phyloP scores from a whole-genome alignment of 2,329 filamentous ascomycete genomes.

The Corynespora cassiicola region DNA sequence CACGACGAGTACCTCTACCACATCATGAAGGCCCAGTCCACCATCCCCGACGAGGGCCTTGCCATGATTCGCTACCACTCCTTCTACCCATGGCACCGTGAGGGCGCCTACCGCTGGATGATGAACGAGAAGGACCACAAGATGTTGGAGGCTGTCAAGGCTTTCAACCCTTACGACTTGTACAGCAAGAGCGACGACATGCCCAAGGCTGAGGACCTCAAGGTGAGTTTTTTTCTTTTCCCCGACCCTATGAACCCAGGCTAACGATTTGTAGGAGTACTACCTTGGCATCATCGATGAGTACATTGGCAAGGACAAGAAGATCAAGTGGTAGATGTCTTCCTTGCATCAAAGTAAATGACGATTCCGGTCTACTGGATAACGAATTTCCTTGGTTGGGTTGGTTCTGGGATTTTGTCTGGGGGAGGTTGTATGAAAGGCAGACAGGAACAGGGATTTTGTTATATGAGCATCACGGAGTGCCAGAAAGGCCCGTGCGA shows the following conservation, averaged over 20 bases:
- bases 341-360: too few species aligned
- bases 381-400: conserved; percentile 5
- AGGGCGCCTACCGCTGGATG: conserved; percentile 79
- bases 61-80: conserved; percentile 95
- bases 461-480: too few species aligned
- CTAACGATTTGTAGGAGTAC: conserved; percentile 61
- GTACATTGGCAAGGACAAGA: conserved; percentile 69
- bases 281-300: conserved; percentile 78
- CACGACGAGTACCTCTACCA: conserved; percentile 90
- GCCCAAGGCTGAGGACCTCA: conserved; percentile 77
- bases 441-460: too few species aligned
- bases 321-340: conserved; percentile 79
- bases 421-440: too few species aligned
- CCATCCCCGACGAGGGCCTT: conserved; percentile 78
- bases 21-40: conserved; percentile 82
- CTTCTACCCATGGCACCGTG: conserved; percentile 90
- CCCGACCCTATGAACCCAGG: conserved; percentile 1
- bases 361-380: conserved; percentile 14
- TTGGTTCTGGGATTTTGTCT: background rate
- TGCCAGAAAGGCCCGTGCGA: conserved; percentile 12
- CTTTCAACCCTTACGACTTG: conserved; percentile 90
- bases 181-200: conserved; percentile 91
- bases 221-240: conserved; percentile 55
- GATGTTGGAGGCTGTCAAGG: conserved; percentile 81
- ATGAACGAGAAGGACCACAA: conserved; percentile 83